Percentiles rank a stretch among this genome's conserved stretches.
Evolutionary conservation across 148 eudicot genomes (phyloP).

Genomic region (Mesembryanthemum crystallinum): DNA sequence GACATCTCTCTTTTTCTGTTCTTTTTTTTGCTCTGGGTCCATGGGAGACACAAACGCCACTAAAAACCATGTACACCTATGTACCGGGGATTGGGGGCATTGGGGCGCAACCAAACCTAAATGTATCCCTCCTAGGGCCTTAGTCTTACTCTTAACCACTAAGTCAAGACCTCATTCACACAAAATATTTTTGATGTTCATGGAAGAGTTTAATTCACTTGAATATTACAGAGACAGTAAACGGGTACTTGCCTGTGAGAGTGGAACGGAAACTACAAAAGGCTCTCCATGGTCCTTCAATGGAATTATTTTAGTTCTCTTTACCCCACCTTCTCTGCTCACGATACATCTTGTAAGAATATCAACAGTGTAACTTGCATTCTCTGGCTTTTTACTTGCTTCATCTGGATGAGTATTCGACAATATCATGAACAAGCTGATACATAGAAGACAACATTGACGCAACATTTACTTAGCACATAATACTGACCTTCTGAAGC

Average conservation of each 20-base stretch:
- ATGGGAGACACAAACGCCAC: no score
- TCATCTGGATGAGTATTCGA: constrained; percentile 46
- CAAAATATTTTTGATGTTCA: no score
- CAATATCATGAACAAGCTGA: constrained; percentile 12
- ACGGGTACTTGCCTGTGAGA: constrained; percentile 66
- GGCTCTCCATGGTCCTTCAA: constrained; percentile 86
- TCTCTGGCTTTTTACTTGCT: constrained; percentile 65
- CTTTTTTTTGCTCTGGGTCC: no score
- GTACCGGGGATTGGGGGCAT: no score
- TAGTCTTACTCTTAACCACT: no score
- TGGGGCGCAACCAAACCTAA: no score
- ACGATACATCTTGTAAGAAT: constrained; percentile 82
- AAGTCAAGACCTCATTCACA: no score
- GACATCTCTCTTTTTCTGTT: neutral
- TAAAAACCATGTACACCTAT: no score
- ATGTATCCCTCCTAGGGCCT: no score
- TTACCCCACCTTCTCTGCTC: constrained; percentile 53
- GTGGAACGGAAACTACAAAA: constrained; percentile 72
- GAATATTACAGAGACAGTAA: neutral
- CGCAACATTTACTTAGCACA: neutral
- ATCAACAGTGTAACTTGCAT: constrained; percentile 77
- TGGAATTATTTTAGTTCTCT: constrained; percentile 62
- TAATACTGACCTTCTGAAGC: constrained; percentile 56
- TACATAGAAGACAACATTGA: neutral
- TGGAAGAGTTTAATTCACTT: no score